Evolutionary conservation across 2,329 filamentous ascomycete genomes (phyloP).

Genomic region (Tolypocladium endophyticum): DNA sequence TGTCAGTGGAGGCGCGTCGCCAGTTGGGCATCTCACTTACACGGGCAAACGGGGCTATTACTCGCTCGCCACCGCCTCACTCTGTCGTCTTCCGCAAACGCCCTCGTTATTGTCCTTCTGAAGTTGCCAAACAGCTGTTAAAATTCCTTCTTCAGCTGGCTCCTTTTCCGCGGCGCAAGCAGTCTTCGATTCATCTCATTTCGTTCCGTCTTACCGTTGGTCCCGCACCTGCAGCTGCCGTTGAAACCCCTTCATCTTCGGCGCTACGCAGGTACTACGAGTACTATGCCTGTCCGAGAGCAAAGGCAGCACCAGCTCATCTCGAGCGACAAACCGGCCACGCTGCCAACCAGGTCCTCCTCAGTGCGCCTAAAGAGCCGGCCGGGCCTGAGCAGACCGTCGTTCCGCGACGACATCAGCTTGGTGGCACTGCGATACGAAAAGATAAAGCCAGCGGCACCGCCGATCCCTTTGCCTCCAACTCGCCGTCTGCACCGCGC

Average conservation of each 20-base stretch:
- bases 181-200: neutral
- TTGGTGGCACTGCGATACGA: constrained; percentile 51
- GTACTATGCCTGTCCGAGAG: neutral
- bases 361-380: constrained; percentile 32
- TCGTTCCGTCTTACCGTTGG: neutral
- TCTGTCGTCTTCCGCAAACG: neutral
- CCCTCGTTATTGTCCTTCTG: neutral
- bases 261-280: neutral
- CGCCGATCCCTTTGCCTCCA: constrained; percentile 43
- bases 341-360: constrained; percentile 29
- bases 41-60: neutral
- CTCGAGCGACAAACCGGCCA: constrained; percentile 4
- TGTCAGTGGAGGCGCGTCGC: neutral
- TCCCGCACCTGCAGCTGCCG: neutral
- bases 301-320: neutral
- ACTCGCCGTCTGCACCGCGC: constrained; percentile 17
- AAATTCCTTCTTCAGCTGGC: neutral
- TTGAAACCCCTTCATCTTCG: neutral
- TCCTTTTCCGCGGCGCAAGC: neutral
- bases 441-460: constrained; percentile 45
- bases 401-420: constrained; percentile 35
- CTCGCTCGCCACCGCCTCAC: neutral
- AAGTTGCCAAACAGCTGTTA: neutral
- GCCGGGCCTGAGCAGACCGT: constrained; percentile 19
- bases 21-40: neutral